Conservation (phyloP, 2,329 filamentous ascomycete genomes). For the Capronia epimyces region DNA sequence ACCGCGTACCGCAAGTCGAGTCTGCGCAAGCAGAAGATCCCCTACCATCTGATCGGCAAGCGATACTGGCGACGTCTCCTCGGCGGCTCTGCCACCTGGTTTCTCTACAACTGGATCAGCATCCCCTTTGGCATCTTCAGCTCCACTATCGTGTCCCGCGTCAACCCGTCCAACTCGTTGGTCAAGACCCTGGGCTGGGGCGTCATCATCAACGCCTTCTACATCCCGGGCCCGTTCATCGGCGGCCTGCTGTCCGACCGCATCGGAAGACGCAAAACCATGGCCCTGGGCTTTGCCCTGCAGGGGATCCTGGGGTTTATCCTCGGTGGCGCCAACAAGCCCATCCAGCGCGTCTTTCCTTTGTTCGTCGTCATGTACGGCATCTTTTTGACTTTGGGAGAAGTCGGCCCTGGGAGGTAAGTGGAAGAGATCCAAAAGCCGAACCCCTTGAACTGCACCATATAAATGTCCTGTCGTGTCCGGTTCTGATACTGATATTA, state of each 20-base stretch:
- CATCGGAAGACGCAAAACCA: slow-evolving; percentile 48
- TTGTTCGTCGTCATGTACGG: slow-evolving; percentile 51
- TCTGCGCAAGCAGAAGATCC: slow-evolving; percentile 43
- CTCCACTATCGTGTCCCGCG: slow-evolving; percentile 47
- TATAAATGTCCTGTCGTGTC: too few relatives aligned
- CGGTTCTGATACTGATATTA: too few relatives aligned
- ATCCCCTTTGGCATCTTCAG: slow-evolving; percentile 53
- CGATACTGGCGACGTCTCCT: slow-evolving; percentile 48
- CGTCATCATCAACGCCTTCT: slow-evolving; percentile 48
- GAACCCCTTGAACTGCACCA: too few relatives aligned
- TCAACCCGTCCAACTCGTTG: slow-evolving; percentile 40
- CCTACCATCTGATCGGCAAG: slow-evolving; percentile 46
- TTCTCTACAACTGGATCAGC: slow-evolving; percentile 53
- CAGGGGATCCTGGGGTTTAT: slow-evolving; percentile 49
- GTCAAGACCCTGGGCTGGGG: slow-evolving; percentile 42
- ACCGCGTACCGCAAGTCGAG: slow-evolving; percentile 46
- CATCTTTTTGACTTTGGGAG: slow-evolving; percentile 46
- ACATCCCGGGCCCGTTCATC: slow-evolving; percentile 45
- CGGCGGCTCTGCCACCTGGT: slow-evolving; percentile 48
- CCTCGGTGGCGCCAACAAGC: slow-evolving; percentile 44
- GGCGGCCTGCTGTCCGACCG: slow-evolving; percentile 47
- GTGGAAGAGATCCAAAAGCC: too few relatives aligned
- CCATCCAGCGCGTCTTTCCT: slow-evolving; percentile 45
- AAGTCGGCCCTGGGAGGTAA: slow-evolving; percentile 48
- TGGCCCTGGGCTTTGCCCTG: slow-evolving; percentile 47